Evolutionary conservation across 176 grass and related monocot species (phyloP), one percentile per base, ranked within the genome.

Genomic region (Carex myosuroides): DNA sequence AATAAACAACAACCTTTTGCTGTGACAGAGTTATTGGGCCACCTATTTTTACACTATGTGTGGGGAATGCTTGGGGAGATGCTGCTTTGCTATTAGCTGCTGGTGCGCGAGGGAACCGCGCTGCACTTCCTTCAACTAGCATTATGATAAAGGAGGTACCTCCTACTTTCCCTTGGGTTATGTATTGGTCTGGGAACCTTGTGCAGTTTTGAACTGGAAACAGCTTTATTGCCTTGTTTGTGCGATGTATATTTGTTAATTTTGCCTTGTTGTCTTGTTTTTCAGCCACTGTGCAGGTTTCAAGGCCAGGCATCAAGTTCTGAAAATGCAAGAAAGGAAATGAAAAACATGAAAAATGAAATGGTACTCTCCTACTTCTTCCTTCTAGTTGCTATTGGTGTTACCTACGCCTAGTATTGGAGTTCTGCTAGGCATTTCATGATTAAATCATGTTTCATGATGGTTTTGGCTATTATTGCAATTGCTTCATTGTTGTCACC

Each of bases 91-190:
- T 98, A 44, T 94, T 98, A 76, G 92, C 95, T 91, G 90, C 95
- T 93, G 95, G 95, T 83, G 84, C 87, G 64, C 90, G 81, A 91
- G 92, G 91, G 64, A 94, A 94, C 82, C 90, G 95, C 53, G 86
- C 95, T 65, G 92, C 95, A 66, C 90, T 98, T 88, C 95, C 95
- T 90, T 98, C 95, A 81, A 88, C 92, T 37, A 90, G 84, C 3
- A 98, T 98, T 88, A 98, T 98, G 95, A 95, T 98, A 68, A 98
- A 90, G 75, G 92, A 98, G 95, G 95, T 98, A 61, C 42, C 3
- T 85, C 55, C 21, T 85, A 69, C 6, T 87, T 17, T 29, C 54
- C 54, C 7, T 83, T 73, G 20, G 59, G 16, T 53, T 33, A 12
- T 60, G 26, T 21, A 56, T 62, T 78, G 41, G 17, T 37, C 67